Conservation (phyloP, 164 flowering plant species). For the Stephania cephalantha region DNA sequence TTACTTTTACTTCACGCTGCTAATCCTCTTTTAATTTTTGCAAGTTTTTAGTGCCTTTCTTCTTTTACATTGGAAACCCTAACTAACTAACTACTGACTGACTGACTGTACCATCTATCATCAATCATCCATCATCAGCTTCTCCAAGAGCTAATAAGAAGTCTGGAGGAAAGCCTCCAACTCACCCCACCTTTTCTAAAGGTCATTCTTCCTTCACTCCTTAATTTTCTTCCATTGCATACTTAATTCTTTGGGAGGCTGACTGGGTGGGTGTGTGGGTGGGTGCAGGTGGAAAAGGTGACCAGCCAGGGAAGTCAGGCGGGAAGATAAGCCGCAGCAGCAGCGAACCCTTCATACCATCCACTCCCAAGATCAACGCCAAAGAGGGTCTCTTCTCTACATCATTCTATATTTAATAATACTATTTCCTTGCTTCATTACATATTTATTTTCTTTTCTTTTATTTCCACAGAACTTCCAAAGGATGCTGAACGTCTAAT, state of each 20-base stretch:
- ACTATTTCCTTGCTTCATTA: neutral
- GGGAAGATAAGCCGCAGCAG: slow-evolving; percentile 20
- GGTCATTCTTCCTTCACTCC: slow-evolving; percentile 18
- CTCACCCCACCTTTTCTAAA: slow-evolving; percentile 22
- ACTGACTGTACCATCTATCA: no score
- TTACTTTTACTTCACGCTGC: neutral
- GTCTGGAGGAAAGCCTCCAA: slow-evolving; percentile 31
- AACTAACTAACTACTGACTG: no score
- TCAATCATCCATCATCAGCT: no score
- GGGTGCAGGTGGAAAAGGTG: slow-evolving; percentile 49
- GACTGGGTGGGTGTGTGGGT: no score
- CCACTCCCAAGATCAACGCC: slow-evolving; percentile 33
- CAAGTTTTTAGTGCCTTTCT: neutral
- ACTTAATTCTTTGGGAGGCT: neutral
- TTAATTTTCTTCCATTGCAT: neutral
- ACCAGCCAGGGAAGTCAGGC: slow-evolving; percentile 25
- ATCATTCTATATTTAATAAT: no score
- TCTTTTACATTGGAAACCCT: neutral
- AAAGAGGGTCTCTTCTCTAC: slow-evolving; percentile 39
- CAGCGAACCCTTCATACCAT: slow-evolving; percentile 27
- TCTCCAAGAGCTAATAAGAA: slow-evolving; percentile 15
- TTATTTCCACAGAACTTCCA: slow-evolving; percentile 54
- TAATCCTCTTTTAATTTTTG: neutral
- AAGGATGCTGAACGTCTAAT: slow-evolving; percentile 56
- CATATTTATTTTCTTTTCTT: neutral